Base-by-base conservation (phyloP, 768 basidiomycete genomes). In the Boletus insuetus region DNA sequence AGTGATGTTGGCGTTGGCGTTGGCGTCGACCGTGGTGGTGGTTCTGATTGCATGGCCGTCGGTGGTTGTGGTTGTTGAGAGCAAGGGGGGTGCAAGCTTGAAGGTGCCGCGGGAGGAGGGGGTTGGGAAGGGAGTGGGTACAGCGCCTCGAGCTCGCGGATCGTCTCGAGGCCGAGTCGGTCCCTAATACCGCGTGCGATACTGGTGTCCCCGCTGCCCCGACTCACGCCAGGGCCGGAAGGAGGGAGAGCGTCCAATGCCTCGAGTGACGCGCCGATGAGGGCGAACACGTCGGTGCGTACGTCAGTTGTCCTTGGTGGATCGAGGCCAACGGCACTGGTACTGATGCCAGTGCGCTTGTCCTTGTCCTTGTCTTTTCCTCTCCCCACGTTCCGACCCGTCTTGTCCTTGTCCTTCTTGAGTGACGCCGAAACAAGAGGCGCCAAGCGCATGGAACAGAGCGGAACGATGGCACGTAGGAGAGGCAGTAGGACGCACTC, bases 101-200 rank as follows among this genome's bases (percentile, higher is more conserved):
- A n/a, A 9, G 41, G 5, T 9, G 20, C 6, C 17, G 19, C 17
- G 11, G 26, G 17, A 7, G 39, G 13, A 40, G 17, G n/a, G 9
- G 34, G 12, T 13, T 29, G 2, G 9, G 26, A 3, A 24, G 59
- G 17, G 19, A 34, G 26, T 3, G 40, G 40, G n/a, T 64, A 68
- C 26, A 72, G 29, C 4, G 35, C 39, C 26, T 66, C 69, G 12
- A 70, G 61, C 20, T 61, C 66, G 4, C 69, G 61, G 47, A 72
- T 62, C 20, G 58, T 22, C 46, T 70, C 70, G 19, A 70, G 61
- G n/a, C 62, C 68, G 22, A 70, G 55, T 32, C 64, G 64, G 31
- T 61, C 55, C 42, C 49, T 63, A 14, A 70, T 49, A 19, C 53
- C 55, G 7, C 38, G 3, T 2, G 49, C 58, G 11, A 65, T 46